These are phyloP conservation scores for Lathyrus tuberosus DNA, from an alignment of 306 rosid species.

Conservation along the genomic window DNA sequence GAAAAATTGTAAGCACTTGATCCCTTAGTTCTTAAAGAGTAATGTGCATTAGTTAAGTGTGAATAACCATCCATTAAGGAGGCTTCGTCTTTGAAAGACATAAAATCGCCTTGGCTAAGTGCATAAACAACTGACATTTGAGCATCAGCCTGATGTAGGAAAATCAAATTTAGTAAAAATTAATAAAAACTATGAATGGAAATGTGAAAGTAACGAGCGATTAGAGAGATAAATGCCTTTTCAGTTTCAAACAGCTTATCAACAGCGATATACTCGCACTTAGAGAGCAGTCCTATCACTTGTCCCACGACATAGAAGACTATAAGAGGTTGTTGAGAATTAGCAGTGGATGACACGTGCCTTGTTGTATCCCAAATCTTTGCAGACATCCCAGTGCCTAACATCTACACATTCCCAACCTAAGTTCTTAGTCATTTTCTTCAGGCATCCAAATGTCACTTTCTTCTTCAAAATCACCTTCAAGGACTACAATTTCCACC, in stretches of 20 bases:
- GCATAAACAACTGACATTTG: slow-evolving; percentile 67
- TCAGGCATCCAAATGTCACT: too few relatives aligned
- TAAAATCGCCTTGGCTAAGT: slow-evolving; percentile 56
- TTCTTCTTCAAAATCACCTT: slow-evolving; percentile 99
- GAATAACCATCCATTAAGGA: slow-evolving; percentile 57
- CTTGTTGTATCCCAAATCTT: slow-evolving; percentile 89
- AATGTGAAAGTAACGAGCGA: slow-evolving; percentile 26
- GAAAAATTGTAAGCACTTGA: slow-evolving; percentile 71
- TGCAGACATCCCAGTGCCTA: too few relatives aligned
- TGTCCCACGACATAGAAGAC: slow-evolving; percentile 86
- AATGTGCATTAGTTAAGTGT: slow-evolving; percentile 45
- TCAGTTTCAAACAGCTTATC: slow-evolving; percentile 82
- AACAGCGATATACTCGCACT: slow-evolving; percentile 60
- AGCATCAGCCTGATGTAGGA: slow-evolving; percentile 66
- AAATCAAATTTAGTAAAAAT: slow-evolving; percentile 34
- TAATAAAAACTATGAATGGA: slow-evolving; percentile 29
- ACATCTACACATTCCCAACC: too few relatives aligned
- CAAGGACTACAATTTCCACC: slow-evolving; percentile 94
- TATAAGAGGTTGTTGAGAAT: slow-evolving; percentile 65
- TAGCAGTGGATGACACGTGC: slow-evolving; percentile 51
- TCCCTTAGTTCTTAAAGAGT: slow-evolving; percentile 59
- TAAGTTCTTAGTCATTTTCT: too few relatives aligned
- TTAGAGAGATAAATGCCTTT: slow-evolving; percentile 64
- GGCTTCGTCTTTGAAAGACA: slow-evolving; percentile 64
- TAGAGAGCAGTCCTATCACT: slow-evolving; percentile 73